phyloP scores from a whole-genome alignment of 108 stramenopile species.

The Conticribra weissflogii region DNA sequence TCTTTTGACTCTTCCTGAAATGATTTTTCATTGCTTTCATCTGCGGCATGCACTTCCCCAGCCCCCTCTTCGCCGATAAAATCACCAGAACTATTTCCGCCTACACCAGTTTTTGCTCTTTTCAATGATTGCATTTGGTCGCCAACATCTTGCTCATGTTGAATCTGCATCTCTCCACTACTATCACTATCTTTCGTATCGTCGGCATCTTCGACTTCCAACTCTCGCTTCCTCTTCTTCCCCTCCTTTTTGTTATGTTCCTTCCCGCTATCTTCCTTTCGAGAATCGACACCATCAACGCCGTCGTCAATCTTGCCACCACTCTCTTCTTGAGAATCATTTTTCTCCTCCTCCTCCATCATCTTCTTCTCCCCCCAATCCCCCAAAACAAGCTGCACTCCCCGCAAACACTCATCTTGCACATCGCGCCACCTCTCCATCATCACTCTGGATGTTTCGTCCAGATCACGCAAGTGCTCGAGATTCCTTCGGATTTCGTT shows the following conservation, averaged over 20 bases:
- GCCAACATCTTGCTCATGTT: too few relatives aligned
- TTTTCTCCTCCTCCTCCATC: neutral
- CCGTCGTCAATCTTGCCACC: neutral
- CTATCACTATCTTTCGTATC: too few relatives aligned
- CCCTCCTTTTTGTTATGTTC: neutral
- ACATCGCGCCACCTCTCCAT: constrained; percentile 25
- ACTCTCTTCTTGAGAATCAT: neutral
- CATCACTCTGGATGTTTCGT: constrained; percentile 28
- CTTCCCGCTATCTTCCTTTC: neutral
- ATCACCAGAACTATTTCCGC: too few relatives aligned
- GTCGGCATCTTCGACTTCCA: too few relatives aligned
- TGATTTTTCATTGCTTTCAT: too few relatives aligned
- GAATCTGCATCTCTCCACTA: too few relatives aligned
- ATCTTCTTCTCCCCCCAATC: neutral
- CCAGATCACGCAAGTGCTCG: constrained; percentile 68
- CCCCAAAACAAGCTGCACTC: constrained; percentile 25
- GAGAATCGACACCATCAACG: neutral
- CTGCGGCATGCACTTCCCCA: too few relatives aligned
- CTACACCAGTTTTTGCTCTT: too few relatives aligned
- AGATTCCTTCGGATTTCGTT: constrained; percentile 72
- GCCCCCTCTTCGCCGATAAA: too few relatives aligned
- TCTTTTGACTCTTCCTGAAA: too few relatives aligned
- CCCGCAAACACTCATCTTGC: constrained; percentile 29
- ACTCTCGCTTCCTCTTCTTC: too few relatives aligned
- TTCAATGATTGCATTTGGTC: too few relatives aligned